phyloP scores from a whole-genome alignment of 768 basidiomycete species.

The Suillus bovinus region DNA sequence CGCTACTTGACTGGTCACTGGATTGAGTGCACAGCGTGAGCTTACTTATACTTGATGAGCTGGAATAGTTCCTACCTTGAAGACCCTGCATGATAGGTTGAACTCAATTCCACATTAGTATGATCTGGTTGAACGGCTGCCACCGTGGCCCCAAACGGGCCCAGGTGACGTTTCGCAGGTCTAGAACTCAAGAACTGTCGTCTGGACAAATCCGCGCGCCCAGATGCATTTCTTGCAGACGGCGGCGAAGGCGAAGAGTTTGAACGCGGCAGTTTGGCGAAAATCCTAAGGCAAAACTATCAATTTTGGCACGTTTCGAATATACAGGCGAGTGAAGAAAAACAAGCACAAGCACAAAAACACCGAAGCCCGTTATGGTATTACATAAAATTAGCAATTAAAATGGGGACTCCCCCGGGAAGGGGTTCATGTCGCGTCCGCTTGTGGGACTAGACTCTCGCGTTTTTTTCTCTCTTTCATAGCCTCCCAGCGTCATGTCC shows the following conservation, averaged over 20 bases:
- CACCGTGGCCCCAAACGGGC: slow-evolving; percentile 21
- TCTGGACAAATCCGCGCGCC: slow-evolving; percentile 49
- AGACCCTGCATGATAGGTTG: slow-evolving; percentile 85
- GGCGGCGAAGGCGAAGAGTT: slow-evolving; percentile 77
- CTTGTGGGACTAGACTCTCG: background rate
- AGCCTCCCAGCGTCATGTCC: slow-evolving; percentile 21
- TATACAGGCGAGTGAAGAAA: background rate
- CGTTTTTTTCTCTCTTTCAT: slow-evolving; percentile 9
- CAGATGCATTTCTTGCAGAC: slow-evolving; percentile 49
- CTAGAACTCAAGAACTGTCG: slow-evolving; percentile 36
- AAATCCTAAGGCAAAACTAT: slow-evolving; percentile 13
- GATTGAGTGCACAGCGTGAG: slow-evolving; percentile 20
- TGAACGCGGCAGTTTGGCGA: slow-evolving; percentile 74
- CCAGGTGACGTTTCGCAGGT: slow-evolving; percentile 26
- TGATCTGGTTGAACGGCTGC: slow-evolving; percentile 21
- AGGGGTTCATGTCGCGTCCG: background rate
- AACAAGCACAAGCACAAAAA: slow-evolving; percentile 9
- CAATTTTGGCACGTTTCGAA: background rate
- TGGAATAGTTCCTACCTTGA: slow-evolving; percentile 54
- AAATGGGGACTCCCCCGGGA: background rate
- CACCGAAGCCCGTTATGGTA: slow-evolving; percentile 3
- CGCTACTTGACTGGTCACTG: slow-evolving; percentile 51
- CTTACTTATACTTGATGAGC: background rate
- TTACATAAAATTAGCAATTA: background rate
- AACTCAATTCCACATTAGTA: slow-evolving; percentile 68